phyloP scores from a whole-genome alignment of 2,329 filamentous ascomycete genomes.

The Tolypocladium ovalisporum region DNA sequence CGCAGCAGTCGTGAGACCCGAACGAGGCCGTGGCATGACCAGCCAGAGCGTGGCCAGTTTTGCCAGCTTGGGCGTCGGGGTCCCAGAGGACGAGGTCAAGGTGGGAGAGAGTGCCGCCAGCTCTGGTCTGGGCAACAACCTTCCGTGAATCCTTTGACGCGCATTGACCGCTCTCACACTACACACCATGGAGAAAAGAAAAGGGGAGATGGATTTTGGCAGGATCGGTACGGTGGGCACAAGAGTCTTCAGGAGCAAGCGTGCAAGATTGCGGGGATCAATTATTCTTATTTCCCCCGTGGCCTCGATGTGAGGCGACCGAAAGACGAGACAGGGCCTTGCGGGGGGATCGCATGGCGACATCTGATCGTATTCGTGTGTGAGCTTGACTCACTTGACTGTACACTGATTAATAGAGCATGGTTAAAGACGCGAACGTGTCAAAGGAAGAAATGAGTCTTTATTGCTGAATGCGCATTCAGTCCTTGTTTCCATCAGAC shows the following conservation, averaged over 20 bases:
- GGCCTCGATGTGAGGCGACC: not conserved
- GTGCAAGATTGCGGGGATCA: not conserved
- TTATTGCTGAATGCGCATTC: not conserved
- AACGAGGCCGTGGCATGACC: slow-evolving; percentile 31
- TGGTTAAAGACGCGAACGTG: not conserved
- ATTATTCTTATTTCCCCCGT: not conserved
- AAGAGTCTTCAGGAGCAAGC: not conserved
- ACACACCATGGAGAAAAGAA: not conserved
- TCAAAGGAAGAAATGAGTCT: not conserved
- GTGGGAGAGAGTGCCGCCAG: slow-evolving; percentile 54
- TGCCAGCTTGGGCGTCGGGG: slow-evolving; percentile 39
- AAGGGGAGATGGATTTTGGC: too few relatives aligned
- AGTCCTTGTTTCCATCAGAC: not conserved
- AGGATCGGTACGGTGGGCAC: not conserved
- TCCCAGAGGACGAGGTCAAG: slow-evolving; percentile 47
- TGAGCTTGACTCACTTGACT: not conserved
- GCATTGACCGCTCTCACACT: not conserved
- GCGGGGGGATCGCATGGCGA: not conserved
- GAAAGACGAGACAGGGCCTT: not conserved
- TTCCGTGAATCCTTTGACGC: not conserved
- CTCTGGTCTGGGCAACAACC: slow-evolving; percentile 14
- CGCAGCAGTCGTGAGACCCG: slow-evolving; percentile 16
- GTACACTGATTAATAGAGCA: not conserved
- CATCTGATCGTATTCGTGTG: too few relatives aligned
- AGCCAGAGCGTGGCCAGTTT: slow-evolving; percentile 33